Evolutionary conservation across 169 alveolate genomes (phyloP), one percentile per base, ranked within the genome.

Genomic region (Plasmodium billcollinsi): DNA sequence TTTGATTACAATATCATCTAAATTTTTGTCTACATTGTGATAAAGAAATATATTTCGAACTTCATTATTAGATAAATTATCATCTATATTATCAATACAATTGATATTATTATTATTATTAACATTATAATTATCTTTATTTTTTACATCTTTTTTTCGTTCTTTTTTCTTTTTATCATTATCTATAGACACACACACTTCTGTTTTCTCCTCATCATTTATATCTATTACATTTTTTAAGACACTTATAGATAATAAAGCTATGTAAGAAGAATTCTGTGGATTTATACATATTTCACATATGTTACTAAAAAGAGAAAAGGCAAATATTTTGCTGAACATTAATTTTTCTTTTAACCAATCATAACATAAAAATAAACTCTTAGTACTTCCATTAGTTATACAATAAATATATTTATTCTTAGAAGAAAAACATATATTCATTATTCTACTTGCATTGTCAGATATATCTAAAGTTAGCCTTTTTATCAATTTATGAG

Each of bases 311-410:
- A 83, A 83, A 18, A 69, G 29, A 33, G 83, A 24, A 1, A 73
- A 65, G 15, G 91, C 59, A 29, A 83, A 83, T 12, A 83, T 69
- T 58, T 83, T 83, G 50, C 85, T 69, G 26, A 58, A 83, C 21
- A 83, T 67, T 83, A 83, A 83, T 63, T 83, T 83, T 12, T 45
- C 86, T 43, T 69, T 49, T 6, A 71, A 24, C 91, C 91, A 83
- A 26, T 83, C 91, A 73, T 83, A 83, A 58, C 91, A 83, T 63
- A 83, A 70, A 62, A 83, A 83, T 45, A 83, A 73, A 73, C 91
- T 83, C 63, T 83, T 83, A 29, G 91, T 83, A 52, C 54, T 69
- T 33, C 86, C 91, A 83, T 70, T 83, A 29, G 91, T 83, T 70
- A 83, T 26, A 61, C 91, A 83, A 70, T 83, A 83, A 43, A 83